phyloP scores from a whole-genome alignment of 805 yeast genomes.

The Candida yuanshanica region DNA sequence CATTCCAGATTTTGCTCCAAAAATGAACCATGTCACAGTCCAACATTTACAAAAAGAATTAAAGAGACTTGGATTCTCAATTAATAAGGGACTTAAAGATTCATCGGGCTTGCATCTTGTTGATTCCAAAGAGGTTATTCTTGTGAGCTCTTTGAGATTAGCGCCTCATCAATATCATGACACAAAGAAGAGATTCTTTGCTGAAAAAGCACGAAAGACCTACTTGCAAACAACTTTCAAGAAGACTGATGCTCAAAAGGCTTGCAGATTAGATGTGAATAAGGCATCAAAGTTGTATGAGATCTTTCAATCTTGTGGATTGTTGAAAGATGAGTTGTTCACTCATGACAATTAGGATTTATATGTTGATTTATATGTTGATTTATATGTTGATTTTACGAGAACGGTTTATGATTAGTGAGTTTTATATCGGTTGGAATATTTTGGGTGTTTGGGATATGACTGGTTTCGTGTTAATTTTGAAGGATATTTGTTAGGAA shows the following conservation, averaged over 20 bases:
- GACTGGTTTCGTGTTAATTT: no score
- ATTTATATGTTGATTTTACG: not conserved
- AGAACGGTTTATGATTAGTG: not conserved
- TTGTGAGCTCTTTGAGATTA: slow-evolving; percentile 15
- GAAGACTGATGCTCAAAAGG: slow-evolving; percentile 97
- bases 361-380: not conserved
- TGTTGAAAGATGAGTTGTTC: slow-evolving; percentile 74
- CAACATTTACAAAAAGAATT: slow-evolving; percentile 8
- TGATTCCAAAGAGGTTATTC: slow-evolving; percentile 8
- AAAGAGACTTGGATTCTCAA: slow-evolving; percentile 10
- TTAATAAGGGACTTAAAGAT: slow-evolving; percentile 10
- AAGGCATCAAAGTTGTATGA: slow-evolving; percentile 90
- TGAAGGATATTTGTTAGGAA: no score
- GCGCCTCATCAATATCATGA: slow-evolving; percentile 31
- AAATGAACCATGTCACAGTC: slow-evolving; percentile 6
- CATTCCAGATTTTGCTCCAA: slow-evolving; percentile 20
- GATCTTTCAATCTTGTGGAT: slow-evolving; percentile 86
- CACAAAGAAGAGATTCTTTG: slow-evolving; percentile 77
- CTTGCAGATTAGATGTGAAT: slow-evolving; percentile 94
- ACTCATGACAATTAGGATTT: not conserved
- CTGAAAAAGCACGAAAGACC: slow-evolving; percentile 78
- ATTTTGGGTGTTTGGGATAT: no score
- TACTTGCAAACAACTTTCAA: slow-evolving; percentile 73
- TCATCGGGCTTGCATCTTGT: slow-evolving; percentile 4
- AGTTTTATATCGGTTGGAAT: no score